Evolutionary conservation across 352 stramenopile genomes (phyloP).

Genomic region (Phytophthora sansomeana): DNA sequence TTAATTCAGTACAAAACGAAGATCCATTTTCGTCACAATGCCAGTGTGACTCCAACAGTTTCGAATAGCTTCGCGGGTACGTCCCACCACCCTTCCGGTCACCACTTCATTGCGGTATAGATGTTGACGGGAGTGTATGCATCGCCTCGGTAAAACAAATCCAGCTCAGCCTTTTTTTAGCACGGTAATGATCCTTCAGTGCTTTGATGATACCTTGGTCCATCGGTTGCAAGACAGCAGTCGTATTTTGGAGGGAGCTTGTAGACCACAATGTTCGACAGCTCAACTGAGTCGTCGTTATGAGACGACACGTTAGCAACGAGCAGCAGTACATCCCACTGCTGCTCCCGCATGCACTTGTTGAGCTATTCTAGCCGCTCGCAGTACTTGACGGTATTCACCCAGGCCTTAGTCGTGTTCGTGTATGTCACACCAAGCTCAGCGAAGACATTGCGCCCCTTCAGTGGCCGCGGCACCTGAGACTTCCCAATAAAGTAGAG

Average conservation of each 20-base stretch:
- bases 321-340: constrained; percentile 19
- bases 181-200: constrained; percentile 23
- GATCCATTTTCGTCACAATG: no score
- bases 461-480: constrained; percentile 8
- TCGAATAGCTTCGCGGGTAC: constrained; percentile 5
- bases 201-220: constrained; percentile 34
- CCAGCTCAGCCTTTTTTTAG: constrained; percentile 10
- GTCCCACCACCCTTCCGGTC: constrained; percentile 10
- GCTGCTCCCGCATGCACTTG: constrained; percentile 4
- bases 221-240: constrained; percentile 24
- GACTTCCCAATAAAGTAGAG: constrained; percentile 23
- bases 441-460: constrained; percentile 7
- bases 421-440: constrained; percentile 19
- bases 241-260: constrained; percentile 31
- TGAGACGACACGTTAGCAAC: constrained; percentile 24
- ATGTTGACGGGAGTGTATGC: constrained; percentile 8
- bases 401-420: constrained; percentile 27
- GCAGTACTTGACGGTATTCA: constrained; percentile 25
- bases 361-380: constrained; percentile 17
- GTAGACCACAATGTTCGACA: constrained; percentile 16
- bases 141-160: constrained; percentile 13
- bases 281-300: constrained; percentile 8
- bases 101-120: constrained; percentile 20
- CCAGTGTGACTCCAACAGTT: no score
- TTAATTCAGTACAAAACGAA: no score